Evolutionary conservation across 305 asterid species (phyloP).

Genomic region (Rubia tinctorum): DNA sequence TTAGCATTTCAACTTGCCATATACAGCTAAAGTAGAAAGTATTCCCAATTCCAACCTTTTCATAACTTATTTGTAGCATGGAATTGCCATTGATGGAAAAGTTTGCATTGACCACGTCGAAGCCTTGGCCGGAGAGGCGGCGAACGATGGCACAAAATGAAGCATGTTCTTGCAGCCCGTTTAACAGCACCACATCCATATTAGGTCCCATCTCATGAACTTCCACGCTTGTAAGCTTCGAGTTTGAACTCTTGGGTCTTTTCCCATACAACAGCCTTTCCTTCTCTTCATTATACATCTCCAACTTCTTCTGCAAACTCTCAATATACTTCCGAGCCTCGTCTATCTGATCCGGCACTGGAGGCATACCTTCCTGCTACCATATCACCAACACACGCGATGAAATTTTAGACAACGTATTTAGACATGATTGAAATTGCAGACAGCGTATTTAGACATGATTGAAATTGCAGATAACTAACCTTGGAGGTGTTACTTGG

Average conservation of each 20-base stretch:
- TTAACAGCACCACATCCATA: conserved; percentile 32
- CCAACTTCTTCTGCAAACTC: conserved; percentile 29
- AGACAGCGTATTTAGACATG: no score
- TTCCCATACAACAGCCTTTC: conserved; percentile 27
- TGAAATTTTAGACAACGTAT: no score
- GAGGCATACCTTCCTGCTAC: conserved; percentile 32
- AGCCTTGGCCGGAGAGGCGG: conserved; percentile 31
- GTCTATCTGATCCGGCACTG: conserved; percentile 45
- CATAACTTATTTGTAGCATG: conserved; percentile 32
- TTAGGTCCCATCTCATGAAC: conserved; percentile 47
- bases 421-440: no score
- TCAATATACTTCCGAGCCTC: conserved; percentile 39
- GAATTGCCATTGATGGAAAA: conserved; percentile 41
- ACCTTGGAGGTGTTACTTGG: conserved; percentile 19
- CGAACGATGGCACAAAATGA: conserved; percentile 31
- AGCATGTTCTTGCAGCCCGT: conserved; percentile 26
- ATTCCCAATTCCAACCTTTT: conserved; percentile 24
- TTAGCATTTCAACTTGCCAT: background rate
- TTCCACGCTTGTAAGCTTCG: conserved; percentile 25
- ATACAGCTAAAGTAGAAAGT: background rate
- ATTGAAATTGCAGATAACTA: background rate
- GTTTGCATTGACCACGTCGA: conserved; percentile 35
- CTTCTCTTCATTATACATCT: conserved; percentile 29
- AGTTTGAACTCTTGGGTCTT: conserved; percentile 9
- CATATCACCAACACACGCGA: no score